A percentile compares a stretch with the other conserved stretches of the same genome.
Evolutionary conservation across 2,329 filamentous ascomycete genomes (phyloP).

Genomic region (Microdochium bolleyi): DNA sequence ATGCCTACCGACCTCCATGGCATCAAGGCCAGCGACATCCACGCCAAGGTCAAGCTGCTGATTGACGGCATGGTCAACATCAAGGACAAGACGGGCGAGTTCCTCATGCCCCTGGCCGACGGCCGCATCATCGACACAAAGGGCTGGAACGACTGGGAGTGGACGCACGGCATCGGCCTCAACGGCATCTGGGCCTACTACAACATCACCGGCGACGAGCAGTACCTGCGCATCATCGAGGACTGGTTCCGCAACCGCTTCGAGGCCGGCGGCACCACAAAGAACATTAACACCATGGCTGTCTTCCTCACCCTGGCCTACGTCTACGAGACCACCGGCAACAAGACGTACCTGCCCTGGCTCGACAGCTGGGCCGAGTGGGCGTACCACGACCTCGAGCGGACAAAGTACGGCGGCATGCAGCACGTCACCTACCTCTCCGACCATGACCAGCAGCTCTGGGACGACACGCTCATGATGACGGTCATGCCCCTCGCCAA

Average conservation of each 20-base stretch:
- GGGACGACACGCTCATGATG: slow-evolving; percentile 88
- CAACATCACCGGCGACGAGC: slow-evolving; percentile 55
- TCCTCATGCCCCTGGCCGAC: slow-evolving; percentile 62
- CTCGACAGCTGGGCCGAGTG: slow-evolving; percentile 76
- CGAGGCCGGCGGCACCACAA: slow-evolving; percentile 63
- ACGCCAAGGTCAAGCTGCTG: slow-evolving; percentile 53
- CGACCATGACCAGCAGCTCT: slow-evolving; percentile 66
- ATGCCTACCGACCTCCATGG: slow-evolving; percentile 36
- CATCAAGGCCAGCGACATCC: slow-evolving; percentile 37
- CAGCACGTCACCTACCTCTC: slow-evolving; percentile 69
- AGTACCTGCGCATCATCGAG: slow-evolving; percentile 58
- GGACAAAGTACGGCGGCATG: slow-evolving; percentile 64
- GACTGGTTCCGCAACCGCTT: slow-evolving; percentile 67
- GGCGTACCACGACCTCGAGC: slow-evolving; percentile 68
- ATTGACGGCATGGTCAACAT: slow-evolving; percentile 73
- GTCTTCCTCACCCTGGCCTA: slow-evolving; percentile 68
- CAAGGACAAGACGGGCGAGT: slow-evolving; percentile 66
- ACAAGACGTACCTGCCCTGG: slow-evolving; percentile 66
- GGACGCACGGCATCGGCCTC: slow-evolving; percentile 73
- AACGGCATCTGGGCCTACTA: slow-evolving; percentile 82
- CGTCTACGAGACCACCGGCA: slow-evolving; percentile 67
- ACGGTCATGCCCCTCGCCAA: slow-evolving; percentile 74
- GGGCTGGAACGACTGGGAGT: slow-evolving; percentile 78
- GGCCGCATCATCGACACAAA: slow-evolving; percentile 77
- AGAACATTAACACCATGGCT: slow-evolving; percentile 83